Base-by-base conservation (phyloP, 2,329 filamentous ascomycete genomes). In the Fusarium sp. region DNA sequence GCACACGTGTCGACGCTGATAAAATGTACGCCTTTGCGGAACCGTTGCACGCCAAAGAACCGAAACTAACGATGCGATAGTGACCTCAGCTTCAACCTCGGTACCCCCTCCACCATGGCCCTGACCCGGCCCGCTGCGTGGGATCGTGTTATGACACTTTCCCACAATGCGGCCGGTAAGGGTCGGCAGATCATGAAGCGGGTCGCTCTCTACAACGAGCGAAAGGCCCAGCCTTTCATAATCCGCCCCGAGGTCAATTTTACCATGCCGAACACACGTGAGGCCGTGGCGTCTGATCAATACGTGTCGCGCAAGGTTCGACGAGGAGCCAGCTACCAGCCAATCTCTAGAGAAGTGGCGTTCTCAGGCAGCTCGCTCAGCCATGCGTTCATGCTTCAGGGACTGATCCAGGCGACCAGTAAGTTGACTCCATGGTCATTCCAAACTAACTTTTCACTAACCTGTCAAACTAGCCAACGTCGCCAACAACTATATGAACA, bases 141-240 rank as follows among this genome's bases (percentile, higher is more conserved):
- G 78, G 70, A 71, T 46, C 78, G 78, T 37, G 69, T 80, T 53
- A 72, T 64, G 46, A 78, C 69, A 60, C 75, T 53, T 47, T 72
- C 60, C n/a, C 72, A 75, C 45, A 37, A 72, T 14, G 69, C 70
- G n/a, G 73, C 71, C 47, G 63, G 62, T 48, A 68, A 71, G 44
- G 67, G 47, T 18, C 69, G 77, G 30, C 71, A 60, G 34, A 75
- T 80, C 55, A 80, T 80, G 78, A 79, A 79, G 74, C 77, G 78
- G 51, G 73, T 79, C 4, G 70, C 71, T 8, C 49, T 73, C 6
- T 57, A 30, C 57, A 61, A 30, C 22, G 47, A 65, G 7, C 46
- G 53, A 18, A 37, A 56, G 24, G 48, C 37, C 7, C 29, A 66
- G 27, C 49, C 55, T 10, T 34, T 56, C 40, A 7, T 56, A 22